Base-by-base conservation (phyloP, 176 grass and related monocot genomes). In the Oryza coarctata region DNA sequence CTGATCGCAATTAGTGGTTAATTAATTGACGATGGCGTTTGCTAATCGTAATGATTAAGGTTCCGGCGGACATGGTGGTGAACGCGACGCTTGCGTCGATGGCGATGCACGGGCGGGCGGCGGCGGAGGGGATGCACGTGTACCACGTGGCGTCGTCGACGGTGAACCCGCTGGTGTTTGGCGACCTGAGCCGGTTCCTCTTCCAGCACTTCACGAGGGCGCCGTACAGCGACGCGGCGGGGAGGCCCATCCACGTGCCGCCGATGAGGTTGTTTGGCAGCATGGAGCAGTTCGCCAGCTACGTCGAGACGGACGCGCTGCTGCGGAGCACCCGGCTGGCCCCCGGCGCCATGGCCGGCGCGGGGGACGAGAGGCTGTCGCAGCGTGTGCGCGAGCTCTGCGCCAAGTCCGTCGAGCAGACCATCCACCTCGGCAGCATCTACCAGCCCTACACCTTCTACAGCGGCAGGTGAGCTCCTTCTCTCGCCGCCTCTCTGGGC, bases 401-500 rank as follows among this genome's bases (percentile, higher is more conserved):
- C 79, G 75, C 87, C 84, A 98, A 83, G 77, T 87, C 87, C 34
- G 82, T 94, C 13, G 90, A 98, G 85, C 95, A 91, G 91, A 79
- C 88, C 50, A 86, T 91, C 68, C 73, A 98, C 74, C 81, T 98
- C 52, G 92, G 92, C 44, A 93, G 70, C 79, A 93, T 98, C 55
- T 98, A 94, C 81, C 78, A 93, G 88, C 95, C 92, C 9, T 98
- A 98, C 68, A 93, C 95, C 63, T 98, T 98, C 88, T 94, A 98
- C 73, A 13, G 79, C 79, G 95, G 95, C 84, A 94, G 91, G 91
- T 94, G 30, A 23, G n/a, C 20, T n/a, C n/a, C n/a, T n/a, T n/a
- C n/a, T n/a, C n/a, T n/a, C n/a, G n/a, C n/a, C n/a, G n/a, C n/a
- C n/a, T n/a, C n/a, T n/a, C n/a, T n/a, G n/a, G n/a, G n/a, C n/a